These are phyloP conservation scores for Neofusicoccum umdonicola DNA, from an alignment of 2,329 filamentous ascomycete species.

Conservation along the genomic window DNA sequence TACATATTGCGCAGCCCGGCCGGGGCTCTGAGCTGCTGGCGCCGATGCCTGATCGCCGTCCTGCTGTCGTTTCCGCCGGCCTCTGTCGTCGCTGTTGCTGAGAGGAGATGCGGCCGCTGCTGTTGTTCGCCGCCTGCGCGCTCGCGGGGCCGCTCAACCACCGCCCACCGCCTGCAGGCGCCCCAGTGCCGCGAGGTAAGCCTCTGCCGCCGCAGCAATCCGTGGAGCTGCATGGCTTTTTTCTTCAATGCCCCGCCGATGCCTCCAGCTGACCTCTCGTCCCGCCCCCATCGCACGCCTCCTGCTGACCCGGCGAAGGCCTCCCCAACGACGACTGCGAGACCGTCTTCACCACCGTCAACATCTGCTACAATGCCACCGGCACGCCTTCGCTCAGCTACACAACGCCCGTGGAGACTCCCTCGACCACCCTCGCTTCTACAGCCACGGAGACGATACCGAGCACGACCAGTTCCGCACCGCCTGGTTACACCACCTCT, in stretches of 20 bases:
- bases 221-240: neutral
- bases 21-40: neutral
- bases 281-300: too few species aligned
- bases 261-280: too few species aligned
- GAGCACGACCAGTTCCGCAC: too few species aligned
- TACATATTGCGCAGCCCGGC: constrained; percentile 2
- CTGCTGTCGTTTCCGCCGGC: neutral
- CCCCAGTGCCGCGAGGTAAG: too few species aligned
- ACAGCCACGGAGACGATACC: too few species aligned
- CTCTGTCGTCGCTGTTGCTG: neutral
- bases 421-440: too few species aligned
- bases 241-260: neutral
- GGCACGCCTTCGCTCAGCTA: neutral
- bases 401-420: too few species aligned
- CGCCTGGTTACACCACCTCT: too few species aligned
- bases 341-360: neutral
- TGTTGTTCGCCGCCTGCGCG: neutral
- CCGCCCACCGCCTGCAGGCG: neutral
- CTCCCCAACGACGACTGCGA: neutral
- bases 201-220: neutral
- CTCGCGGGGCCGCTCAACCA: neutral
- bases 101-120: neutral
- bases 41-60: neutral
- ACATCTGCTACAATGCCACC: neutral
- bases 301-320: neutral